phyloP scores from a whole-genome alignment of 2,329 filamentous ascomycete genomes.

The Penicillium sp. region DNA sequence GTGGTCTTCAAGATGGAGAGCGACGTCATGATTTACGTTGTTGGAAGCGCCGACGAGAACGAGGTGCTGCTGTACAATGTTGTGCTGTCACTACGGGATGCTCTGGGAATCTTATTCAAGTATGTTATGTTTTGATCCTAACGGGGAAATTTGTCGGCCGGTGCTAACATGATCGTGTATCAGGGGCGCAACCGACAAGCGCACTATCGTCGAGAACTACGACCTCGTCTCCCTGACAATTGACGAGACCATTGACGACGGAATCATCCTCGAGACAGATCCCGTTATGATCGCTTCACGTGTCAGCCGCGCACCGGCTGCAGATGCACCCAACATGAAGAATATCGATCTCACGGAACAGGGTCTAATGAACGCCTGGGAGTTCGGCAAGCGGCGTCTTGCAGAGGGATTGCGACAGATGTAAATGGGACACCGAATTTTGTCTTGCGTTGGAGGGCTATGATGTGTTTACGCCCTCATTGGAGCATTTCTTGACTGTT shows the following conservation, averaged over 20 bases:
- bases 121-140: constrained; percentile 49
- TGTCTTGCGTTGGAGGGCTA: constrained; percentile 21
- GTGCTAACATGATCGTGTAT: constrained; percentile 17
- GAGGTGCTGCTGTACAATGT: constrained; percentile 96
- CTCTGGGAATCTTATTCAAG: constrained; percentile 89
- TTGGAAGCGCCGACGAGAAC: constrained; percentile 89
- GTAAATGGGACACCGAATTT: constrained; percentile 24
- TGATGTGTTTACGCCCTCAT: constrained; percentile 19
- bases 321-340: constrained; percentile 84
- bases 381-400: constrained; percentile 88
- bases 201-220: constrained; percentile 98
- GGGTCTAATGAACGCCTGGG: constrained; percentile 88
- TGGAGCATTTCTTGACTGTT: constrained; percentile 21
- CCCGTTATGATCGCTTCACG: constrained; percentile 89
- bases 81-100: constrained; percentile 84
- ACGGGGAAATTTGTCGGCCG: background rate
- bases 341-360: constrained; percentile 95
- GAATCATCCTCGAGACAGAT: constrained; percentile 95
- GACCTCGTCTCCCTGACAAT: constrained; percentile 90
- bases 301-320: constrained; percentile 85
- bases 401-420: constrained; percentile 78
- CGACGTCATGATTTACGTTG: constrained; percentile 94
- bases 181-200: constrained; percentile 94
- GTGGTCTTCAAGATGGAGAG: constrained; percentile 98
- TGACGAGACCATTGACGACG: constrained; percentile 92